Evolutionary conservation across 129 eudicot genomes (phyloP).

Genomic region (Apium graveolens): DNA sequence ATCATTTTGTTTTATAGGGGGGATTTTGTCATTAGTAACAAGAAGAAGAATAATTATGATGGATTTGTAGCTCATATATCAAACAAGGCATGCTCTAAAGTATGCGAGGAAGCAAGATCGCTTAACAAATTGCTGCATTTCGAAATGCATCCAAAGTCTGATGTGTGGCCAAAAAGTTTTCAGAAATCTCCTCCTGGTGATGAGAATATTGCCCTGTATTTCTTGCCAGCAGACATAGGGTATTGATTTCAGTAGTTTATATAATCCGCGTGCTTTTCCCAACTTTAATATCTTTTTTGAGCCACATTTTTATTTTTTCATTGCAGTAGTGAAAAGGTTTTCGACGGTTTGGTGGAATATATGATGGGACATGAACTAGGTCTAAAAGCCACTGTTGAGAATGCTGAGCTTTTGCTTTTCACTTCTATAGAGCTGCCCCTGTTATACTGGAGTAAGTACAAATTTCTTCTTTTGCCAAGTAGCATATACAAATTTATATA

Average conservation of each 20-base stretch:
- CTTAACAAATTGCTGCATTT: conserved; percentile 11
- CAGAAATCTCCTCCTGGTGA: conserved; percentile 14
- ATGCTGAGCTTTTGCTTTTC: conserved; percentile 22
- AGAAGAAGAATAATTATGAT: neutral
- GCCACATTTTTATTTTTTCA: neutral
- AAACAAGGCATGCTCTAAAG: conserved; percentile 21
- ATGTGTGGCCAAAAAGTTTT: conserved; percentile 26
- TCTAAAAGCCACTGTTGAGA: conserved; percentile 8
- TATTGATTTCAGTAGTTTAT: neutral
- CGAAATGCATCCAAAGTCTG: conserved; percentile 18
- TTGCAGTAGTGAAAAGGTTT: conserved; percentile 8
- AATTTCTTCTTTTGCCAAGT: neutral
- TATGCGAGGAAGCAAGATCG: conserved; percentile 13
- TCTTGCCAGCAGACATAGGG: conserved; percentile 18
- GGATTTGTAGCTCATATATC: conserved; percentile 24
- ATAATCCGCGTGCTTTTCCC: neutral
- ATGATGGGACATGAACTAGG: conserved; percentile 12
- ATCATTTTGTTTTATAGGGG: neutral
- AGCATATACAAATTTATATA: neutral
- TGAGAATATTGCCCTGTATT: conserved; percentile 19
- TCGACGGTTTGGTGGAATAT: neutral
- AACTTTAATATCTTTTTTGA: neutral
- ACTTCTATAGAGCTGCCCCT: conserved; percentile 22
- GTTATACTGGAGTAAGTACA: conserved; percentile 20
- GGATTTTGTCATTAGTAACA: neutral